These are phyloP conservation scores for Exidia glandulosa DNA, from an alignment of 768 basidiomycete species.

Conservation along the genomic window DNA sequence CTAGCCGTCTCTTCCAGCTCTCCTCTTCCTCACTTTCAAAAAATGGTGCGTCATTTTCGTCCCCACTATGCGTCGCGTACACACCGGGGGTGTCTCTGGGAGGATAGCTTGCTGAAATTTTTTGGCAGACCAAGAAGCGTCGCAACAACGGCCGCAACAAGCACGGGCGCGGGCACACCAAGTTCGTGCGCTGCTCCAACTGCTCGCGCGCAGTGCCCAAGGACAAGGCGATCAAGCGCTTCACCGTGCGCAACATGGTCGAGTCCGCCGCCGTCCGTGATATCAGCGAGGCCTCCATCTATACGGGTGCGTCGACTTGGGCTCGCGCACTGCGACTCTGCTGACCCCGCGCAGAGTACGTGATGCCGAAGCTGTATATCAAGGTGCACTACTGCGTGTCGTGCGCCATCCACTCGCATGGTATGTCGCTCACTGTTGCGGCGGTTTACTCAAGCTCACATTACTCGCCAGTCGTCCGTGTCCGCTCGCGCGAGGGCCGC, in stretches of 20 bases:
- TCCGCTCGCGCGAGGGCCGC: slow-evolving; percentile 89
- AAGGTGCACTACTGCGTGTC: slow-evolving; percentile 99
- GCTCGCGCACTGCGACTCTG: neutral
- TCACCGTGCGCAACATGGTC: slow-evolving; percentile 99
- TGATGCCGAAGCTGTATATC: slow-evolving; percentile 94
- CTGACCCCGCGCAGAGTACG: slow-evolving; percentile 58
- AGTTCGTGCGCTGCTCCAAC: slow-evolving; percentile 95
- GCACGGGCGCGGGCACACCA: slow-evolving; percentile 95
- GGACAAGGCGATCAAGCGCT: slow-evolving; percentile 99
- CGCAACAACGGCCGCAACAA: slow-evolving; percentile 99
- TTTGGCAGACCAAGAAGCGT: slow-evolving; percentile 89
- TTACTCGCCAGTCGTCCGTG: slow-evolving; percentile 78
- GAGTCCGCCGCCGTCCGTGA: slow-evolving; percentile 97
- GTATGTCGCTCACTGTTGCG: slow-evolving; percentile 31
- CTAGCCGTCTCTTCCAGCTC: neutral
- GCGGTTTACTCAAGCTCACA: neutral
- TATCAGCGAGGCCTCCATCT: slow-evolving; percentile 92
- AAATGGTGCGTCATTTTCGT: neutral
- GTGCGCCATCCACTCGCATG: slow-evolving; percentile 98
- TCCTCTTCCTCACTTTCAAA: neutral
- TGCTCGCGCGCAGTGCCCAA: slow-evolving; percentile 96
- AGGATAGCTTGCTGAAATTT: neutral
- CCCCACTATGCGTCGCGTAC: neutral
- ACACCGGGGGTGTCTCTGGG: no score
- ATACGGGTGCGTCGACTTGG: slow-evolving; percentile 52